Percentiles rank a stretch among this genome's conserved stretches.
phyloP scores from a whole-genome alignment of 108 stramenopile species.

The Cyclostephanos tholiformis region DNA sequence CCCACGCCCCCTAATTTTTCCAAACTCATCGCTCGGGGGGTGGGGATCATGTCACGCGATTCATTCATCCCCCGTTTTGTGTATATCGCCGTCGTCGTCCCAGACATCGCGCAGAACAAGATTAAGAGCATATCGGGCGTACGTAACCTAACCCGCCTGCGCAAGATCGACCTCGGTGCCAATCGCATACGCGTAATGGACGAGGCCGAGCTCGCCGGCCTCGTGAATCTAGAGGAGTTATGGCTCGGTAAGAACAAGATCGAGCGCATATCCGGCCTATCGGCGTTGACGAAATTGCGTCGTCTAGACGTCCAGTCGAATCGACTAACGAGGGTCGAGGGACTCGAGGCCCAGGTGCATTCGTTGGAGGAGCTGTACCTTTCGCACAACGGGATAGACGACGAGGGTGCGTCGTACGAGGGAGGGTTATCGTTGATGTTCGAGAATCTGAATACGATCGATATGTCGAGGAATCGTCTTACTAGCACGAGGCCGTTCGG shows the following conservation, averaged over 20 bases:
- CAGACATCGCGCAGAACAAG: slow-evolving; percentile 96
- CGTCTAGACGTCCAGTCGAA: slow-evolving; percentile 90
- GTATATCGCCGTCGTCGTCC: not conserved
- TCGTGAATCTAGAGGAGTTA: slow-evolving; percentile 80
- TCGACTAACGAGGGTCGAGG: slow-evolving; percentile 83
- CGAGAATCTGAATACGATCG: slow-evolving; percentile 63
- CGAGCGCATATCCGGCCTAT: slow-evolving; percentile 76
- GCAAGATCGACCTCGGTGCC: slow-evolving; percentile 93
- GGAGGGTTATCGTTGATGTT: slow-evolving; percentile 68
- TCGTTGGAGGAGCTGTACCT: slow-evolving; percentile 96
- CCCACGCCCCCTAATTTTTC: not conserved
- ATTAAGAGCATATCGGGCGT: slow-evolving; percentile 89
- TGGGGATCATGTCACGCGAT: not conserved
- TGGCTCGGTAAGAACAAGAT: slow-evolving; percentile 95
- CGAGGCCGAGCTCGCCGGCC: slow-evolving; percentile 62
- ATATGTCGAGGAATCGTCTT: slow-evolving; percentile 85
- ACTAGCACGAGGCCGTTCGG: slow-evolving; percentile 69
- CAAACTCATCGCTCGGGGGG: too few species aligned
- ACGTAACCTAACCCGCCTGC: slow-evolving; percentile 63
- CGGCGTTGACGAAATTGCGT: slow-evolving; percentile 76
- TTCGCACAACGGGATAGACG: slow-evolving; percentile 92
- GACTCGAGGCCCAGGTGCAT: slow-evolving; percentile 63
- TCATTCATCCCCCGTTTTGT: not conserved
- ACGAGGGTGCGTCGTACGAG: slow-evolving; percentile 61
- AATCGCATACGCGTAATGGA: slow-evolving; percentile 92